phyloP scores from a whole-genome alignment of 495 filamentous ascomycete genomes.

The Tuber calosporum region DNA sequence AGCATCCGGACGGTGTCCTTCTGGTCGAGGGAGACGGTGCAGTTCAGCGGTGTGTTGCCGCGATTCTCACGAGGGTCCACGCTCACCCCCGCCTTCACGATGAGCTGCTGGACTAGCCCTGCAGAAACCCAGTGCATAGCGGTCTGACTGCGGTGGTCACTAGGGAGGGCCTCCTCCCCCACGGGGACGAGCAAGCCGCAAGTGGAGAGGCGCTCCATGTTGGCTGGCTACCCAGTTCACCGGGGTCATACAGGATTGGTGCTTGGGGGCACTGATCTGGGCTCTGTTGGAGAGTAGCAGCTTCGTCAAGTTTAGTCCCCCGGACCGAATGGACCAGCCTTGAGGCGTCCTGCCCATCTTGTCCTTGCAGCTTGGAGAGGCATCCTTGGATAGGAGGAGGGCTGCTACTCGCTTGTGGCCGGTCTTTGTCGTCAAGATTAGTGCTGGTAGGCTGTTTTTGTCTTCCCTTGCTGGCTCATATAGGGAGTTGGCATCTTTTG shows the following conservation, averaged over 20 bases:
- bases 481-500: conserved; percentile 26
- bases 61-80: conserved; percentile 18
- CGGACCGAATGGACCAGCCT: conserved; percentile 13
- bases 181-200: background rate
- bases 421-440: conserved; percentile 32
- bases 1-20: conserved; percentile 17
- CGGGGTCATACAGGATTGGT: conserved; percentile 42
- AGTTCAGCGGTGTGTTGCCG: conserved; percentile 27
- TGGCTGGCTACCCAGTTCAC: conserved; percentile 45
- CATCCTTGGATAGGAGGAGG: conserved; percentile 20
- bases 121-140: background rate
- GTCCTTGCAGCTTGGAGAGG: conserved; percentile 17
- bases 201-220: background rate
- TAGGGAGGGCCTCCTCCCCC: background rate
- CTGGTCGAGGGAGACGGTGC: conserved; percentile 17
- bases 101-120: background rate
- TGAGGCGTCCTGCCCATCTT: conserved; percentile 12
- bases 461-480: conserved; percentile 22
- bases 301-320: conserved; percentile 27
- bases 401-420: conserved; percentile 17
- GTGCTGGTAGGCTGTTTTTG: conserved; percentile 21
- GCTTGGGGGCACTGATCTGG: conserved; percentile 38
- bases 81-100: background rate
- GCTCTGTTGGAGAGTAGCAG: conserved; percentile 44
- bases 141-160: background rate